These are phyloP conservation scores for Acorus calamus DNA, from an alignment of 106 monocot genomes.

Conservation along the genomic window DNA sequence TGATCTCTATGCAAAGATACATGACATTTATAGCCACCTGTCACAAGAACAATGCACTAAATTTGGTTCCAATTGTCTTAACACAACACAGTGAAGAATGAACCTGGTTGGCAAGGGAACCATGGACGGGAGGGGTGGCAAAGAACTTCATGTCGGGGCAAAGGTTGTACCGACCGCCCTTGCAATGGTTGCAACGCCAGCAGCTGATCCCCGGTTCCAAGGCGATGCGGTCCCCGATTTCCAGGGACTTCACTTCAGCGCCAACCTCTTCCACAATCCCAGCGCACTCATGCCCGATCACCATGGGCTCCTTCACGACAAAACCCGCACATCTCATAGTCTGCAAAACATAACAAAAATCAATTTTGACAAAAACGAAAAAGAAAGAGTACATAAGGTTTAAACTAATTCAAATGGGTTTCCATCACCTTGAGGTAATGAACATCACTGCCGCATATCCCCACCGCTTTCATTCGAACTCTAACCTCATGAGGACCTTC, in stretches of 20 bases:
- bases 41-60: too few relatives aligned
- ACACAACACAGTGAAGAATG: background rate
- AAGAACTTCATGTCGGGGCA: slow-evolving; percentile 96
- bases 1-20: too few relatives aligned
- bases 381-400: background rate
- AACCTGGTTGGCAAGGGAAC: slow-evolving; percentile 88
- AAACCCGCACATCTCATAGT: slow-evolving; percentile 68
- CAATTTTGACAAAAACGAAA: background rate
- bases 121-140: slow-evolving; percentile 87
- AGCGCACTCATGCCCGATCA: slow-evolving; percentile 96
- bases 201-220: slow-evolving; percentile 94
- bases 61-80: too few relatives aligned
- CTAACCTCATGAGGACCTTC: slow-evolving; percentile 71
- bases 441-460: slow-evolving; percentile 96
- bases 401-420: background rate
- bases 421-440: slow-evolving; percentile 82
- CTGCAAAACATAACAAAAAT: slow-evolving; percentile 15
- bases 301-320: slow-evolving; percentile 97
- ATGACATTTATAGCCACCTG: too few relatives aligned
- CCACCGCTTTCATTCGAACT: slow-evolving; percentile 96
- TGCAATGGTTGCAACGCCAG: slow-evolving; percentile 72
- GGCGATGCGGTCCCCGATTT: slow-evolving; percentile 71
- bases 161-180: slow-evolving; percentile 86
- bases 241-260: slow-evolving; percentile 59
- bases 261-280: slow-evolving; percentile 91